These are phyloP conservation scores for Samsoniella hepiali DNA, from an alignment of 2,329 filamentous ascomycete species.

Conservation along the genomic window DNA sequence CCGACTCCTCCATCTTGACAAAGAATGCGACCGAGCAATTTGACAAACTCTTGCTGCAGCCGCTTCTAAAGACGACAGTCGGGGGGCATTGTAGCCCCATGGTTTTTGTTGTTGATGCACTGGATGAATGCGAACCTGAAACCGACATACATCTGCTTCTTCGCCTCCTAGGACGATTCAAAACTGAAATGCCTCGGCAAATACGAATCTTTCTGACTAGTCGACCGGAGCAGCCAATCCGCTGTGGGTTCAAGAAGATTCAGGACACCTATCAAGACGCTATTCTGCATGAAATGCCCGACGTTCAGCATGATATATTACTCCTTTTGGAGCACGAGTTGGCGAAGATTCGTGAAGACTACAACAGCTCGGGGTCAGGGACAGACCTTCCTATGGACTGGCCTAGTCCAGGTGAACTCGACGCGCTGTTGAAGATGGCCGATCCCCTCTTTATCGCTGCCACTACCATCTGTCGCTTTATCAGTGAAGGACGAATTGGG, in stretches of 20 bases:
- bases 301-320: conserved; percentile 36
- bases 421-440: conserved; percentile 12
- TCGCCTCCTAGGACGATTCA: conserved; percentile 19
- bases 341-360: conserved; percentile 26
- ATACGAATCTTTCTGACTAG: conserved; percentile 41
- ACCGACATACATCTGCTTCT: neutral
- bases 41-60: neutral
- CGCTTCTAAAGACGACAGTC: neutral
- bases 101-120: conserved; percentile 12
- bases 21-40: conserved; percentile 7
- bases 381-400: conserved; percentile 26
- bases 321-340: conserved; percentile 33
- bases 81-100: conserved; percentile 13
- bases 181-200: conserved; percentile 20
- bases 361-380: conserved; percentile 20
- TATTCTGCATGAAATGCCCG: conserved; percentile 35
- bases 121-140: conserved; percentile 12
- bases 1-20: neutral
- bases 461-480: conserved; percentile 23
- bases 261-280: conserved; percentile 30
- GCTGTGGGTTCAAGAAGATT: conserved; percentile 33
- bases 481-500: conserved; percentile 19
- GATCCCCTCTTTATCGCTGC: conserved; percentile 24
- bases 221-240: conserved; percentile 38
- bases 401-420: conserved; percentile 24